Evolutionary conservation across 2,329 filamentous ascomycete species (phyloP).

Genomic region (Fusarium solani-melongenae): DNA sequence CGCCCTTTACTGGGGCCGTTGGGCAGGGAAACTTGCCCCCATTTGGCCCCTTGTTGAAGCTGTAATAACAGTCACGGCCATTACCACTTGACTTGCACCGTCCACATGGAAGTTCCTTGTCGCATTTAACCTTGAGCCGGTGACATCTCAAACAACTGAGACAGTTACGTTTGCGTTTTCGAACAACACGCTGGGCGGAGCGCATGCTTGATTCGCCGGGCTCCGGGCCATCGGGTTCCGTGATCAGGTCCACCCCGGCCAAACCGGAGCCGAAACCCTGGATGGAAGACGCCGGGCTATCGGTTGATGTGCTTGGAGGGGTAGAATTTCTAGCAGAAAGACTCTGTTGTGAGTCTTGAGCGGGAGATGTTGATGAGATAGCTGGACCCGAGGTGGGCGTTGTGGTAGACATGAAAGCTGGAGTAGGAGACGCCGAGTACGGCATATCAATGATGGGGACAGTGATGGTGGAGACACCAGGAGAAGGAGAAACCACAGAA

Average conservation of each 20-base stretch:
- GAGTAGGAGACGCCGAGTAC: neutral
- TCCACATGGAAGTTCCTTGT: slow-evolving; percentile 51
- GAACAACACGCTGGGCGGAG: slow-evolving; percentile 41
- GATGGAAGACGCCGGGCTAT: slow-evolving; percentile 41
- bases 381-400: neutral
- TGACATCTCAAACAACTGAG: slow-evolving; percentile 51
- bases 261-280: slow-evolving; percentile 10
- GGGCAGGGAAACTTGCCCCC: slow-evolving; percentile 50
- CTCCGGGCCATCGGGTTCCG: neutral
- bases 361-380: slow-evolving; percentile 22
- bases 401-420: neutral
- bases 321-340: slow-evolving; percentile 41
- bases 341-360: slow-evolving; percentile 23
- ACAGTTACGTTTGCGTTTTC: slow-evolving; percentile 51
- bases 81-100: slow-evolving; percentile 50
- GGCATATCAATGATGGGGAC: slow-evolving; percentile 11
- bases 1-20: slow-evolving; percentile 36
- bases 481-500: slow-evolving; percentile 14
- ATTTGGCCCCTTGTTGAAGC: slow-evolving; percentile 51
- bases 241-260: slow-evolving; percentile 4
- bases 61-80: slow-evolving; percentile 51
- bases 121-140: slow-evolving; percentile 52
- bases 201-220: neutral
- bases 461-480: slow-evolving; percentile 21
- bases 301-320: slow-evolving; percentile 44